phyloP scores from a whole-genome alignment of 1,284 basidiomycete genomes.

The Ceratobasidium sp. region DNA sequence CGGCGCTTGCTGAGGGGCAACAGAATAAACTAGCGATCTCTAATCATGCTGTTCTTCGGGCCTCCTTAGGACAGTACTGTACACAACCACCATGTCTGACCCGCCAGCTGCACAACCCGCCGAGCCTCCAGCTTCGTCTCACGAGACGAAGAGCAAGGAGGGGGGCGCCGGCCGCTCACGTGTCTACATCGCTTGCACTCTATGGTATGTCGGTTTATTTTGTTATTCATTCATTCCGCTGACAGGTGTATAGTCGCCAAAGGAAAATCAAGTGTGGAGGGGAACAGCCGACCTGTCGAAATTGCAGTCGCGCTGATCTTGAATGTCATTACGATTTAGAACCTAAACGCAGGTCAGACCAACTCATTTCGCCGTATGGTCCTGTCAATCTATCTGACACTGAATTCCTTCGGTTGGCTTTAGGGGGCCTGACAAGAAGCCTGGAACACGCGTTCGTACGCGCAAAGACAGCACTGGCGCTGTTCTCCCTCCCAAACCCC shows the following conservation, averaged over 20 bases:
- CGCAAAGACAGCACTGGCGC: constrained; percentile 27
- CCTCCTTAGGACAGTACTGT: background rate
- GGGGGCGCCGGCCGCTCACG: constrained; percentile 24
- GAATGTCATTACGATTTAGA: constrained; percentile 36
- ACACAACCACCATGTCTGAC: constrained; percentile 29
- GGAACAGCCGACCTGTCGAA: constrained; percentile 43
- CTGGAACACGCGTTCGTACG: constrained; percentile 41
- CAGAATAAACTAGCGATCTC: constrained; percentile 24
- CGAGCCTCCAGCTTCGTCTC: background rate
- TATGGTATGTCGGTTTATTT: constrained; percentile 26
- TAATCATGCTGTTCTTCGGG: constrained; percentile 6
- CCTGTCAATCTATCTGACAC: background rate
- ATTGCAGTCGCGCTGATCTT: constrained; percentile 30
- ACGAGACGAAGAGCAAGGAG: background rate
- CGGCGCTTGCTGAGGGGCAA: background rate
- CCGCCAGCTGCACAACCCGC: background rate
- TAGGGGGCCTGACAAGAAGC: constrained; percentile 43
- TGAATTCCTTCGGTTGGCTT: background rate
- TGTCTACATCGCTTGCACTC: constrained; percentile 41
- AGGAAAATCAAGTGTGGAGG: constrained; percentile 45
- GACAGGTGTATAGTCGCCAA: constrained; percentile 24
- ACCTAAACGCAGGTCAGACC: constrained; percentile 38
- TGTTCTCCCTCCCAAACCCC: background rate
- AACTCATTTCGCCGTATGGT: constrained; percentile 8
- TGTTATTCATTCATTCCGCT: constrained; percentile 11